Evolutionary conservation across 2,329 filamentous ascomycete genomes (phyloP).

Genomic region (Daldinia eschscholtzii): DNA sequence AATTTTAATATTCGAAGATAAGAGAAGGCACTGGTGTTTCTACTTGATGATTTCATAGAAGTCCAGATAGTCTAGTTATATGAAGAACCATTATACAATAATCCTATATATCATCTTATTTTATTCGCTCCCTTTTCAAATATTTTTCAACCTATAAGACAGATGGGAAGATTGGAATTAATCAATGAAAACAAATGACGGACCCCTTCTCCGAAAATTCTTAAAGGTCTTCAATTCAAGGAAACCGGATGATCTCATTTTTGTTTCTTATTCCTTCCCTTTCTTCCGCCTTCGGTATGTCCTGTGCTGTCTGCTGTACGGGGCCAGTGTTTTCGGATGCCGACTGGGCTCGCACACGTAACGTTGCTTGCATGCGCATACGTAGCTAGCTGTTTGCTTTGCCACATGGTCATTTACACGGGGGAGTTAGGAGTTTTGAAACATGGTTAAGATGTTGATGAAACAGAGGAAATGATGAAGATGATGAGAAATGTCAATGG

Average conservation of each 20-base stretch:
- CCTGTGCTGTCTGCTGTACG: neutral
- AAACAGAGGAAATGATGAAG: conserved; percentile 5
- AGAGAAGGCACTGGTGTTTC: too few species aligned
- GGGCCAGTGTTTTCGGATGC: neutral
- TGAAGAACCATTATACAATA: neutral
- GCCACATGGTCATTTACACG: conserved; percentile 6
- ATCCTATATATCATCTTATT: neutral
- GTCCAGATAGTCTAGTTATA: neutral
- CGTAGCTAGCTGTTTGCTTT: conserved; percentile 6
- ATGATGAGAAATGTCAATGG: neutral
- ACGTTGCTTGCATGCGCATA: conserved; percentile 9
- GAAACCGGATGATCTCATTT: neutral
- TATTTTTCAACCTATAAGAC: neutral
- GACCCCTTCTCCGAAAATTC: neutral
- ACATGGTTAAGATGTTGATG: neutral
- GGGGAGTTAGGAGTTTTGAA: neutral
- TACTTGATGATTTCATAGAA: neutral
- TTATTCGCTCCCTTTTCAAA: neutral
- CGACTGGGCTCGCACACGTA: conserved; percentile 8
- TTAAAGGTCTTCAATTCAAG: neutral
- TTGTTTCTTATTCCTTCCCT: neutral
- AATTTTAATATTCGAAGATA: neutral
- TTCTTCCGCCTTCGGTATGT: conserved; percentile 1
- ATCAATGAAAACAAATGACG: neutral
- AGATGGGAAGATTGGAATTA: neutral